These are phyloP conservation scores for Lathyrus oleraceus DNA, from an alignment of 306 rosid species.

Conservation along the genomic window DNA sequence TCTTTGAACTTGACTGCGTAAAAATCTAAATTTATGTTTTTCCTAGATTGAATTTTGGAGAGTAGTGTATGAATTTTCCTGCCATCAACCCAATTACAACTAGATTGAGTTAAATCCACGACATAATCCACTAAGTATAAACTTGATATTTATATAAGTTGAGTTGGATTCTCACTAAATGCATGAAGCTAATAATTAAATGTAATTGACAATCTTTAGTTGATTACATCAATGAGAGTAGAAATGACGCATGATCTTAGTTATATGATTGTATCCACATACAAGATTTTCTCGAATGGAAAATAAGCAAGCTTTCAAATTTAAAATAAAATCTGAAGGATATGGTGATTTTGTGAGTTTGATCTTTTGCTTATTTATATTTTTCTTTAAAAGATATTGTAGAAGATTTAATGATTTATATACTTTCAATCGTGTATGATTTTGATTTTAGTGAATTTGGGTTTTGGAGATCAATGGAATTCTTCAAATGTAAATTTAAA, in stretches of 20 bases:
- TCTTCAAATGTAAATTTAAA: no score
- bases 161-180: constrained; percentile 61
- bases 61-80: constrained; percentile 15
- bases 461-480: no score
- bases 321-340: constrained; percentile 18
- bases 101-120: constrained; percentile 22
- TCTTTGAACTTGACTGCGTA: constrained; percentile 35
- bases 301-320: constrained; percentile 15
- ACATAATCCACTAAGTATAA: constrained; percentile 36
- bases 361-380: not conserved
- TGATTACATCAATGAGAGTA: constrained; percentile 28
- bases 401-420: not conserved
- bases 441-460: no score
- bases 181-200: constrained; percentile 32
- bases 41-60: not conserved
- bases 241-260: constrained; percentile 26
- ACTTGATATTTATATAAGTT: constrained; percentile 39
- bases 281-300: constrained; percentile 42
- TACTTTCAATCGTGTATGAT: not conserved
- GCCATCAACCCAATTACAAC: constrained; percentile 16
- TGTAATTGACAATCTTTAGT: constrained; percentile 23
- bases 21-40: not conserved
- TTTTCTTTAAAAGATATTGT: not conserved
- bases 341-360: constrained; percentile 17
- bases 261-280: constrained; percentile 37